Percentiles rank a stretch among this genome's conserved stretches.
These are phyloP conservation scores for Russula abietina DNA, from an alignment of 768 basidiomycete species.

Conservation along the genomic window DNA sequence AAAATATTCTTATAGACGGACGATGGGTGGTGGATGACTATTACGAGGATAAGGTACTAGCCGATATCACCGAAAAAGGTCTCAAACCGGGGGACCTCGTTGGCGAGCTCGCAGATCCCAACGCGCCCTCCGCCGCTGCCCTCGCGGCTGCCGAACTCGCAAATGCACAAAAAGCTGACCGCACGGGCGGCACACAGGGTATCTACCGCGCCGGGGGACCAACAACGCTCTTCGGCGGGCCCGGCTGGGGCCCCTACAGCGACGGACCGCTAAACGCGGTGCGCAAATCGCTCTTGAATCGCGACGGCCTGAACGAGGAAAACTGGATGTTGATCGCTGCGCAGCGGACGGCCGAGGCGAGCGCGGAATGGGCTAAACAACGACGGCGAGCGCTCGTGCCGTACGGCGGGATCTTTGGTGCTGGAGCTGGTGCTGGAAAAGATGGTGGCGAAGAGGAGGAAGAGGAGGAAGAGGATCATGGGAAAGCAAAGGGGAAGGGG, in stretches of 20 bases:
- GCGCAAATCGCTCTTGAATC: constrained; percentile 66
- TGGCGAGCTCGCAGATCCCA: constrained; percentile 60
- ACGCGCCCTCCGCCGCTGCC: constrained; percentile 52
- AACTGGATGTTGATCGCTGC: constrained; percentile 92
- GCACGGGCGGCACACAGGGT: constrained; percentile 48
- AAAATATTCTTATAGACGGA: constrained; percentile 51
- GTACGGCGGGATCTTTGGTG: constrained; percentile 44
- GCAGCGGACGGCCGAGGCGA: constrained; percentile 54
- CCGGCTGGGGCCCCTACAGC: constrained; percentile 82
- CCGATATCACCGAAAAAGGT: constrained; percentile 74
- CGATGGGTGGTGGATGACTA: constrained; percentile 94
- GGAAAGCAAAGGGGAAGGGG: constrained; percentile 29
- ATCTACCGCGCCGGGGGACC: constrained; percentile 89
- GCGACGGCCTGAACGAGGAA: constrained; percentile 79
- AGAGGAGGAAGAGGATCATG: constrained; percentile 5
- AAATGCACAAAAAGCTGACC: constrained; percentile 37
- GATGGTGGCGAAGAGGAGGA: constrained; percentile 33
- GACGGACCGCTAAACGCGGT: constrained; percentile 83
- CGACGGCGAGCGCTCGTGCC: constrained; percentile 49
- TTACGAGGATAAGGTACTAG: constrained; percentile 78
- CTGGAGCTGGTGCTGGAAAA: constrained; percentile 18
- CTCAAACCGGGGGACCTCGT: constrained; percentile 78
- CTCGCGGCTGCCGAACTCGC: constrained; percentile 40
- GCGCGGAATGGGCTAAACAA: constrained; percentile 56
- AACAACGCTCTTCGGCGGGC: constrained; percentile 83